These are phyloP conservation scores for Streptanthus diversifolius DNA, from an alignment of 345 rosid genomes.

Conservation along the genomic window DNA sequence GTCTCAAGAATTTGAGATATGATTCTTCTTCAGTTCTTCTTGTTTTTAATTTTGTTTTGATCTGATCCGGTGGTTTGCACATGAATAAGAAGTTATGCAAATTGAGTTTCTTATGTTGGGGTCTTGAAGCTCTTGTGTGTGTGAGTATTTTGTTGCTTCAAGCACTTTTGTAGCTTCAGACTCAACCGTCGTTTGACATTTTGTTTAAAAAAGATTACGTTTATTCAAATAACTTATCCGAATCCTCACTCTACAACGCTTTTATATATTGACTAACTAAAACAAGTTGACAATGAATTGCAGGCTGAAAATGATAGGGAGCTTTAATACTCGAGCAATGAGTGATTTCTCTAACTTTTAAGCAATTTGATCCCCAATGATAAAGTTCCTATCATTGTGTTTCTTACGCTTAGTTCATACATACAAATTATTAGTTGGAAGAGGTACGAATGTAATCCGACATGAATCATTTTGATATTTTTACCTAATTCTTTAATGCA, in stretches of 20 bases:
- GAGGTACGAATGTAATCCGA: not conserved
- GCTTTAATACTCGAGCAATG: not conserved
- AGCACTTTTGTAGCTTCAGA: not conserved
- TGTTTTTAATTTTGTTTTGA: not conserved
- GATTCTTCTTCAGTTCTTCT: not conserved
- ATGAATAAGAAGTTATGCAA: not conserved
- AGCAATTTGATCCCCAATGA: too few relatives aligned
- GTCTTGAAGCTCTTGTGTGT: not conserved
- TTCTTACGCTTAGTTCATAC: not conserved
- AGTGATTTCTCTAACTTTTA: not conserved
- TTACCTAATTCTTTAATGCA: not conserved
- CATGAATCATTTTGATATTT: not conserved
- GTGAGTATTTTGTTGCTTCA: slow-evolving; percentile 3
- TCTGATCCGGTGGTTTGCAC: not conserved
- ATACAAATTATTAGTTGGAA: not conserved
- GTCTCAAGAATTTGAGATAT: slow-evolving; percentile 6
- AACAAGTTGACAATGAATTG: not conserved
- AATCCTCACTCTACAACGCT: not conserved
- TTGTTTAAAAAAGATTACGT: not conserved
- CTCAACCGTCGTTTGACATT: not conserved
- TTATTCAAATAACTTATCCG: not conserved
- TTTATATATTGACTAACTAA: not conserved
- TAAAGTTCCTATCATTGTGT: not conserved
- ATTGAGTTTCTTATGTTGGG: not conserved
- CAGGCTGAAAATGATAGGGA: too few relatives aligned